Evolutionary conservation across 306 rosid genomes (phyloP).

Genomic region (Boehmeria nivea): DNA sequence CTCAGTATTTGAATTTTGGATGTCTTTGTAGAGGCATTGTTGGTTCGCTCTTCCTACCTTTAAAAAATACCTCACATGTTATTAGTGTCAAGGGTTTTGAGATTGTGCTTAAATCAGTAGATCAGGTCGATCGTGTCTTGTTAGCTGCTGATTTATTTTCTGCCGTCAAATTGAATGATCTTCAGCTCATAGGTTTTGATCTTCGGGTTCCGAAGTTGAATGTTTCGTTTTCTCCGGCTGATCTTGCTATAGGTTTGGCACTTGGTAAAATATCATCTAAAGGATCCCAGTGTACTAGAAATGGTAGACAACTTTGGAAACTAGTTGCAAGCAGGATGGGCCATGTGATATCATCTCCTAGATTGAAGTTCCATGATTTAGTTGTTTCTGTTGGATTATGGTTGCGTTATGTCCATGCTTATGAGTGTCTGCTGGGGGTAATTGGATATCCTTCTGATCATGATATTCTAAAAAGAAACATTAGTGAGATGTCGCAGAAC

Average conservation of each 20-base stretch:
- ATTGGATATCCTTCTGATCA: conserved; percentile 49
- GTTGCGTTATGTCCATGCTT: conserved; percentile 69
- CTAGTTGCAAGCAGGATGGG: conserved; percentile 65
- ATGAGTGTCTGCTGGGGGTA: conserved; percentile 50
- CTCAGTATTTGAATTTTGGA: conserved; percentile 37
- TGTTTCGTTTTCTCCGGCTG: conserved; percentile 54
- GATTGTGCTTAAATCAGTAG: conserved; percentile 39
- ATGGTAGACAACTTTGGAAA: conserved; percentile 75
- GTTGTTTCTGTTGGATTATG: conserved; percentile 52
- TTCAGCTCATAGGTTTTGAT: conserved; percentile 47
- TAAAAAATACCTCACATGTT: conserved; percentile 34
- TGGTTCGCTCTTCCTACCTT: conserved; percentile 45
- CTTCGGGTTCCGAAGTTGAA: conserved; percentile 54
- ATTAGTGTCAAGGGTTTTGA: conserved; percentile 47
- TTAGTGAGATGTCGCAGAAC: conserved; percentile 39
- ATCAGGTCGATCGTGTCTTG: conserved; percentile 25
- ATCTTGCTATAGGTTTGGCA: conserved; percentile 41
- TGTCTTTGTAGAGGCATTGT: conserved; percentile 50
- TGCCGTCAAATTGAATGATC: conserved; percentile 42
- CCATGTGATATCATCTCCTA: conserved; percentile 33
- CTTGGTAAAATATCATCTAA: conserved; percentile 36
- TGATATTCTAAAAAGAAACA: conserved; percentile 36
- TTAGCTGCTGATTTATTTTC: conserved; percentile 38
- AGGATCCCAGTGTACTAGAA: conserved; percentile 45
- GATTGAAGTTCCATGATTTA: conserved; percentile 46